phyloP scores from a whole-genome alignment of 2,329 filamentous ascomycete genomes.

The Metarhizium humberi region DNA sequence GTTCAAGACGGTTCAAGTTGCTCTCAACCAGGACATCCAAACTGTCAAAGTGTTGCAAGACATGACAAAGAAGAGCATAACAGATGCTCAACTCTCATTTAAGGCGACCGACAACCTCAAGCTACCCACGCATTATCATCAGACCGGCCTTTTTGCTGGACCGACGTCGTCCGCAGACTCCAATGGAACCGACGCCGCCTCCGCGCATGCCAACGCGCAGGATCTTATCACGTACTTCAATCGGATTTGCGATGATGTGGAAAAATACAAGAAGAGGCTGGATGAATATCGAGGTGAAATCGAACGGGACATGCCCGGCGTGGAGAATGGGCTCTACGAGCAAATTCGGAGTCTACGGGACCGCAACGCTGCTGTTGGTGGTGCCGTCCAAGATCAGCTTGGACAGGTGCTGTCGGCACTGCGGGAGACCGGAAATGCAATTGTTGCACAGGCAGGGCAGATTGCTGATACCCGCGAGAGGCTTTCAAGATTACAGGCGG shows the following conservation, averaged over 20 bases:
- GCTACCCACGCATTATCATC: constrained; percentile 51
- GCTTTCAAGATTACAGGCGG: constrained; percentile 30
- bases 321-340: constrained; percentile 37
- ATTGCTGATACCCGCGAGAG: constrained; percentile 34
- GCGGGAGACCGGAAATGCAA: constrained; percentile 30
- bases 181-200: constrained; percentile 21
- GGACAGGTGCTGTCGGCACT: constrained; percentile 28
- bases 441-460: constrained; percentile 30
- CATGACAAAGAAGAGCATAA: constrained; percentile 50
- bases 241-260: constrained; percentile 32
- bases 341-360: constrained; percentile 28
- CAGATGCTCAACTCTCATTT: constrained; percentile 63
- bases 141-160: constrained; percentile 33
- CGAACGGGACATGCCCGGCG: constrained; percentile 37
- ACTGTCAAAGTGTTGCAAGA: constrained; percentile 56
- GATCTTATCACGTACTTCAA: constrained; percentile 37
- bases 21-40: constrained; percentile 46
- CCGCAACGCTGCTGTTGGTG: constrained; percentile 16
- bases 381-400: constrained; percentile 27
- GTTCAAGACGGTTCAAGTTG: constrained; percentile 34
- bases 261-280: constrained; percentile 32
- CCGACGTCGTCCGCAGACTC: constrained; percentile 18
- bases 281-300: constrained; percentile 36
- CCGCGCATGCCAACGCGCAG: constrained; percentile 28
- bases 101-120: constrained; percentile 66